Evolutionary conservation across 2,329 filamentous ascomycete genomes (phyloP), one percentile per base, ranked within the genome.

Genomic region (Trichophyton benhamiae): DNA sequence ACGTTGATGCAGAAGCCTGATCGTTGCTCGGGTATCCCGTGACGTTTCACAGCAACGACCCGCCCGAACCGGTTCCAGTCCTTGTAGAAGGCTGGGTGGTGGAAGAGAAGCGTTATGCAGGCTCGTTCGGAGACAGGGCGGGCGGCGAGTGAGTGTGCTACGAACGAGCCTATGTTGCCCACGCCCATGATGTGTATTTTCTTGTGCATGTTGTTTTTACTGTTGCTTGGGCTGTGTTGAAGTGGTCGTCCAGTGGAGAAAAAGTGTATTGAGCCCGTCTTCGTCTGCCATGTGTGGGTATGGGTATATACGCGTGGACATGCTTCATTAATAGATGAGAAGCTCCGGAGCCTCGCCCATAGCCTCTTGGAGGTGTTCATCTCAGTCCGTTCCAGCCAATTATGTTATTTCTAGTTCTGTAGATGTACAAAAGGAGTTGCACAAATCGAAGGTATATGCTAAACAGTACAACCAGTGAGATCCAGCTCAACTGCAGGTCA

Each of bases 41-140:
- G 71, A 46, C 69, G 71, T 55, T 71, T 71, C 55, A 78, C 64
- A 2, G 72, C 66, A 48, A 78, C 60, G 25, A 63, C 60, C 17
- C 67, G 68, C 57, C 68, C 67, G 58, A 70, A 71, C 36, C 65
- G 67, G 41, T 64, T 68, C 67, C 72, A 77, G 2, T 66, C 62
- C 5, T 69, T 66, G 57, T 75, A 76, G 44, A 74, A 63, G 11
- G 71, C 68, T 41, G 72, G 72, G 41, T 78, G 80, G 68, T 91
- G 87, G 41, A 95, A 80, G n/a, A 96, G 80, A 4, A 96, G 79
- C 0, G 89, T 92, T 42, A 96, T 81, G 0, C 88, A 88, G 3
- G 89, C 89, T 42, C 57, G 22, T 9, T 49, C 58, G 2, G 82
- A 80, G 20, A 82, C 74, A 6, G 79, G 77, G 7, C 84, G 76